A percentile compares a stretch with the other conserved stretches of the same genome.
Conservation (phyloP, 2,329 filamentous ascomycete species). For the Trichothecium sympodiale region DNA sequence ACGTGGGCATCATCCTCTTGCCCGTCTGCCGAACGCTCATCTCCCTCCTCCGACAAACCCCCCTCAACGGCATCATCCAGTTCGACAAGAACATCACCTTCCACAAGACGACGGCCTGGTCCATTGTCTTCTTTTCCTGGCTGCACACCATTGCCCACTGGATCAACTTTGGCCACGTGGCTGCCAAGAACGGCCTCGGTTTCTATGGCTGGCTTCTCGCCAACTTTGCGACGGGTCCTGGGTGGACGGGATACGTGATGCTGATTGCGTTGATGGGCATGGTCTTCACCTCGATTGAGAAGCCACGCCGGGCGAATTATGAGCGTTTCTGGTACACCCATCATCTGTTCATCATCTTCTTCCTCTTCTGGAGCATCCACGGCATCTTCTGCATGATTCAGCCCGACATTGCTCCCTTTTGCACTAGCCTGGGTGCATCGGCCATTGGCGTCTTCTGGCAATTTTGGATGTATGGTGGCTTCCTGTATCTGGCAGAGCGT, state of each 20-base stretch:
- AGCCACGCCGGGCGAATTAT: constrained; percentile 69
- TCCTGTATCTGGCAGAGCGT: constrained; percentile 69
- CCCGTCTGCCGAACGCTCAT: constrained; percentile 79
- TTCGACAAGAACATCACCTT: constrained; percentile 88
- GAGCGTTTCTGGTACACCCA: constrained; percentile 89
- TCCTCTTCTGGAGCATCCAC: constrained; percentile 85
- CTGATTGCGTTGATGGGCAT: constrained; percentile 67
- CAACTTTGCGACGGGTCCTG: constrained; percentile 69
- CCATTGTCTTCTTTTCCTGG: constrained; percentile 81
- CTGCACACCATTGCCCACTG: constrained; percentile 78
- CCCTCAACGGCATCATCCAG: constrained; percentile 75
- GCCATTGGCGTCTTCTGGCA: constrained; percentile 76
- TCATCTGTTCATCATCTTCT: constrained; percentile 80
- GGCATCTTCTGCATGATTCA: constrained; percentile 88
- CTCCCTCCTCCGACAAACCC: constrained; percentile 68
- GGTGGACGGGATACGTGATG: constrained; percentile 84
- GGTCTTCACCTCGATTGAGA: constrained; percentile 66
- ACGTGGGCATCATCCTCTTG: constrained; percentile 68
- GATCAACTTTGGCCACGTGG: constrained; percentile 74
- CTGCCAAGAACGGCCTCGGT: constrained; percentile 63
- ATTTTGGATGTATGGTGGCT: constrained; percentile 80
- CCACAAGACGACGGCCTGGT: constrained; percentile 77
- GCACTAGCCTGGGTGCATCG: constrained; percentile 52
- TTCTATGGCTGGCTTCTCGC: constrained; percentile 68
- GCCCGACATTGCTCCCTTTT: constrained; percentile 70